phyloP scores from a whole-genome alignment of 192 early-diverging fungal genomes.

The Rhizophagus prolifer region DNA sequence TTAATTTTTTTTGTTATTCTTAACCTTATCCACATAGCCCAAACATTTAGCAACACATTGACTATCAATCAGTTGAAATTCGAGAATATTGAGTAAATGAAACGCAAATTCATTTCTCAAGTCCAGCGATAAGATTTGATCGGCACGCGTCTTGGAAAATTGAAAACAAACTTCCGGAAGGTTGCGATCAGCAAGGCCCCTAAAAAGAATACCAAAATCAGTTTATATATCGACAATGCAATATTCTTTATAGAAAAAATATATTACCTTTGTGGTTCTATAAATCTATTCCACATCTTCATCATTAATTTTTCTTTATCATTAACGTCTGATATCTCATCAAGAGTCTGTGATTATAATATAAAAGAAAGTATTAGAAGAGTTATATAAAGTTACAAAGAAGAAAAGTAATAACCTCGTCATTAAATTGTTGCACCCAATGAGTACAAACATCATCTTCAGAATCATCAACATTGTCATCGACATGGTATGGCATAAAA shows the following conservation, averaged over 20 bases:
- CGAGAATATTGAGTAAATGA: conserved; percentile 16
- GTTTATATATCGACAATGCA: background rate
- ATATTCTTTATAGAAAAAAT: background rate
- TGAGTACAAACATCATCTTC: conserved; percentile 28
- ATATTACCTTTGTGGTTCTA: conserved; percentile 17
- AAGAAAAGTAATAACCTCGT: conserved; percentile 10
- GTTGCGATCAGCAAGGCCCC: conserved; percentile 26
- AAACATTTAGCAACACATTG: conserved; percentile 20
- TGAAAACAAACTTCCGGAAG: conserved; percentile 21
- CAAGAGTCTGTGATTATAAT: background rate
- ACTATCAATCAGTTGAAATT: conserved; percentile 19
- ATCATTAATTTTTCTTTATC: conserved; percentile 27
- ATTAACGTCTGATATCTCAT: conserved; percentile 16
- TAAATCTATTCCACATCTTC: conserved; percentile 27
- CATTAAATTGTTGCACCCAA: conserved; percentile 24
- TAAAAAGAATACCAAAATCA: background rate
- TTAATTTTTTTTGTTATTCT: background rate
- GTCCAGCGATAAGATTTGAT: background rate
- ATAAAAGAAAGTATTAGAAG: background rate
- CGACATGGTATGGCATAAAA: conserved; percentile 24
- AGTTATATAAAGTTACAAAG: background rate
- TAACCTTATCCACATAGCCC: conserved; percentile 24
- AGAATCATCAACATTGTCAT: conserved; percentile 13
- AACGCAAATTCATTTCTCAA: conserved; percentile 28
- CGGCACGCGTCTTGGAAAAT: conserved; percentile 24